phyloP scores from a whole-genome alignment of 495 filamentous ascomycete genomes.

The Tetracladium setigerum region DNA sequence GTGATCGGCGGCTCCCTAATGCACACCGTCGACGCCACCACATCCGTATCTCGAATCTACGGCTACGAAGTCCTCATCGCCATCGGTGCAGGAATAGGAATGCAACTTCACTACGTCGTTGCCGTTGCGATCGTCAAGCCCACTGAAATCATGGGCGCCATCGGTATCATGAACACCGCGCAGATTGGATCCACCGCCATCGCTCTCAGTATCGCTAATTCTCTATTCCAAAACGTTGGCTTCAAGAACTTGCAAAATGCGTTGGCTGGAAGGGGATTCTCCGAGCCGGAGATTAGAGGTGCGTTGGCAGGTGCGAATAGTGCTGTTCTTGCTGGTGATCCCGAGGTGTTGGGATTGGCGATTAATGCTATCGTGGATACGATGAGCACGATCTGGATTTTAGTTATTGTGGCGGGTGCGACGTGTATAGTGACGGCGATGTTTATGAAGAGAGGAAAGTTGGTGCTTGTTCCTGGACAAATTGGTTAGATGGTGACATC shows the following conservation, averaged over 20 bases:
- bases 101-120: constrained; percentile 38
- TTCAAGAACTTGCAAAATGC: constrained; percentile 14
- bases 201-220: constrained; percentile 38
- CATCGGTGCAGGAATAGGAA: constrained; percentile 35
- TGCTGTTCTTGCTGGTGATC: constrained; percentile 21
- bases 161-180: constrained; percentile 39
- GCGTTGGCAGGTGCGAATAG: constrained; percentile 39
- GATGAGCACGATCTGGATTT: constrained; percentile 31
- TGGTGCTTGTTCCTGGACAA: too few species aligned
- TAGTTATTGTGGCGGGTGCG: constrained; percentile 33
- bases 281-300: constrained; percentile 26
- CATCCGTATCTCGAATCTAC: constrained; percentile 31
- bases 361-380: constrained; percentile 32
- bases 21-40: constrained; percentile 26
- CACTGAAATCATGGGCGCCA: constrained; percentile 25
- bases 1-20: constrained; percentile 41
- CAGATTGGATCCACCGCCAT: constrained; percentile 38
- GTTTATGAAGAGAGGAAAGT: too few species aligned
- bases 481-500: too few species aligned
- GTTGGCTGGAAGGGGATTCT: constrained; percentile 19
- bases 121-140: constrained; percentile 31
- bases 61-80: constrained; percentile 38
- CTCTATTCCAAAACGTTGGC: constrained; percentile 37
- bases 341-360: constrained; percentile 22
- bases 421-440: not conserved